Percentiles rank a stretch among this genome's conserved stretches.
phyloP scores from a whole-genome alignment of 148 eudicot species.

The Arctostaphylos glauca region DNA sequence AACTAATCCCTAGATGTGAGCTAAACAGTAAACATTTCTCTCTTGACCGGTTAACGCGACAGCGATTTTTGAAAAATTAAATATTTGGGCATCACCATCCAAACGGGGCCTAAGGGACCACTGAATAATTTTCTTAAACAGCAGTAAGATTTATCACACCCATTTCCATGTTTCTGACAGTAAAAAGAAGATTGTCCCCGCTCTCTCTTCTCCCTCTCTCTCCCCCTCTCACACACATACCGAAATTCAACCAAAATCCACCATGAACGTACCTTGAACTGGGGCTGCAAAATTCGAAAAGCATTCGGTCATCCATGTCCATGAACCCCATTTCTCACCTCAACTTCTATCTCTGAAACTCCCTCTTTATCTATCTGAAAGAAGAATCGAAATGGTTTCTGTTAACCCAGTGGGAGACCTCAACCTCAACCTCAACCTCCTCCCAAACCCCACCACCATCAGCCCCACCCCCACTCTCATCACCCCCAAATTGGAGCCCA shows the following conservation, averaged over 20 bases:
- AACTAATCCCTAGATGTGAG: too few relatives aligned
- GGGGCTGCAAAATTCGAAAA: neutral
- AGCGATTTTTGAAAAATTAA: too few relatives aligned
- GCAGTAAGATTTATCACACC: neutral
- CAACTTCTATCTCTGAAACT: neutral
- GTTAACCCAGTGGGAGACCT: conserved; percentile 38
- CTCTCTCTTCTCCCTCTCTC: neutral
- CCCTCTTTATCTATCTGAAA: neutral
- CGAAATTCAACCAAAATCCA: neutral
- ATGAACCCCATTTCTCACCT: neutral
- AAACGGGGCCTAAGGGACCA: too few relatives aligned
- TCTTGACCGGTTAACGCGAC: too few relatives aligned
- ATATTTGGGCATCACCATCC: too few relatives aligned
- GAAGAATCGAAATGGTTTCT: conserved; percentile 31
- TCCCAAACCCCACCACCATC: conserved; percentile 23
- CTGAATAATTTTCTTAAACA: too few relatives aligned
- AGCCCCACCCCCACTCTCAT: neutral
- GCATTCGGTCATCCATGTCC: neutral
- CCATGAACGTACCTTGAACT: neutral
- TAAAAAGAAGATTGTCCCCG: neutral
- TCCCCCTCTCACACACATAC: neutral
- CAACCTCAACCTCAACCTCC: conserved; percentile 21
- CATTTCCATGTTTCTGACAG: neutral
- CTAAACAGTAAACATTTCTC: too few relatives aligned
- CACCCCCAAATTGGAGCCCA: conserved; percentile 48